phyloP scores from a whole-genome alignment of 83 land plant species.

The Thuja plicata region DNA sequence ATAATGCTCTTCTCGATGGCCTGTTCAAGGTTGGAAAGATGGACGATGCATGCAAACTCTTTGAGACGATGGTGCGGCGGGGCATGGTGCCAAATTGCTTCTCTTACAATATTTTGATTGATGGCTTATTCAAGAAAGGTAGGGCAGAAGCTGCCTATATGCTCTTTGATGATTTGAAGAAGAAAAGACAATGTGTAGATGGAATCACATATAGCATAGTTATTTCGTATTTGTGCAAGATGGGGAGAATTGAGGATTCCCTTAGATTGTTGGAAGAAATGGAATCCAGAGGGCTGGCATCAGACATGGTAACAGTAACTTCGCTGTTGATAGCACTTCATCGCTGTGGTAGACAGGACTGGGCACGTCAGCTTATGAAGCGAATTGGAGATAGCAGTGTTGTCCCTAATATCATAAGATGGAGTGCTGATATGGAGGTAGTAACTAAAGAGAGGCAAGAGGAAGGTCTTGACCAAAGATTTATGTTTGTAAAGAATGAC shows the following conservation, averaged over 20 bases:
- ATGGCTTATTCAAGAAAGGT: slow-evolving; percentile 62
- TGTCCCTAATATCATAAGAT: slow-evolving; percentile 36
- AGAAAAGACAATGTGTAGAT: slow-evolving; percentile 62
- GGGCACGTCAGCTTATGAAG: slow-evolving; percentile 56
- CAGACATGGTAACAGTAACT: slow-evolving; percentile 56
- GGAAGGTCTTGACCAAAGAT: slow-evolving; percentile 31
- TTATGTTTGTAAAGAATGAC: slow-evolving; percentile 18
- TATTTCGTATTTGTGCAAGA: slow-evolving; percentile 36
- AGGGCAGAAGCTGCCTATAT: slow-evolving; percentile 49
- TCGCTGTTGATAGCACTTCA: slow-evolving; percentile 48
- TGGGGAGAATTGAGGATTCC: slow-evolving; percentile 40
- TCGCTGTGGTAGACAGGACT: slow-evolving; percentile 51
- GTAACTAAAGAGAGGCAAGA: slow-evolving; percentile 33
- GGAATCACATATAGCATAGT: slow-evolving; percentile 64
- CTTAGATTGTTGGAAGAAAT: slow-evolving; percentile 54
- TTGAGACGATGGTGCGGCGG: slow-evolving; percentile 63
- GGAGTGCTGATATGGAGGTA: slow-evolving; percentile 53
- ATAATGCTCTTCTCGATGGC: slow-evolving; percentile 56
- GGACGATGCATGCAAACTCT: slow-evolving; percentile 55
- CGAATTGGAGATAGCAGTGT: slow-evolving; percentile 44
- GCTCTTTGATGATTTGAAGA: slow-evolving; percentile 65
- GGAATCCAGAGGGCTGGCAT: slow-evolving; percentile 65
- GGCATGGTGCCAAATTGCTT: slow-evolving; percentile 47
- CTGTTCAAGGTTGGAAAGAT: slow-evolving; percentile 54
- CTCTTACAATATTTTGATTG: slow-evolving; percentile 66